Evolutionary conservation across 768 basidiomycete genomes (phyloP).

Genomic region (Cyclocybe cylindracea): DNA sequence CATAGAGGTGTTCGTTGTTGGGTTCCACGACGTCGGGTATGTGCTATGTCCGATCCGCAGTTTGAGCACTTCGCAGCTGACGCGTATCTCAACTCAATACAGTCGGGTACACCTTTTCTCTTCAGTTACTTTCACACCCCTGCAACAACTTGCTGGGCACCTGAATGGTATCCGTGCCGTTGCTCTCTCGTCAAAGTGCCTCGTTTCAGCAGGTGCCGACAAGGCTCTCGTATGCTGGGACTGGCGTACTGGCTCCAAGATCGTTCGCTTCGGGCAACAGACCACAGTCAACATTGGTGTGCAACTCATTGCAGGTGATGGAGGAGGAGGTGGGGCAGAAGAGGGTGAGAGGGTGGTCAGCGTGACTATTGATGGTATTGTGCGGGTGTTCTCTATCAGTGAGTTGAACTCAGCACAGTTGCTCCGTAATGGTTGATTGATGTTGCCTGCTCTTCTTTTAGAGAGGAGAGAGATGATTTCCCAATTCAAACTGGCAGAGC

Average conservation of each 20-base stretch:
- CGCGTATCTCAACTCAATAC: neutral
- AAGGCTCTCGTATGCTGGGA: constrained; percentile 87
- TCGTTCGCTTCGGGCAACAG: constrained; percentile 90
- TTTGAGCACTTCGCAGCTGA: neutral
- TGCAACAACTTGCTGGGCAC: constrained; percentile 85
- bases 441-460: neutral
- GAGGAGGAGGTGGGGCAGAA: constrained; percentile 26
- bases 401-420: constrained; percentile 28
- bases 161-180: constrained; percentile 90
- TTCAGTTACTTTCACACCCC: constrained; percentile 78
- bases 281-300: constrained; percentile 92
- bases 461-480: constrained; percentile 82
- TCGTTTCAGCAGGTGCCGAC: constrained; percentile 82
- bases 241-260: constrained; percentile 86
- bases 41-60: constrained; percentile 19
- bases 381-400: constrained; percentile 90
- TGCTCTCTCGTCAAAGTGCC: constrained; percentile 79
- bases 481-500: constrained; percentile 83
- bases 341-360: constrained; percentile 87
- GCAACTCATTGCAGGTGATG: constrained; percentile 65
- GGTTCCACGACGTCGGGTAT: constrained; percentile 90
- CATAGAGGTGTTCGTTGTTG: constrained; percentile 86
- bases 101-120: constrained; percentile 90
- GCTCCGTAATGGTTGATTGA: neutral
- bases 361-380: constrained; percentile 90